phyloP scores from a whole-genome alignment of 1,284 basidiomycete genomes.

The Ceratobasidium theobromae region DNA sequence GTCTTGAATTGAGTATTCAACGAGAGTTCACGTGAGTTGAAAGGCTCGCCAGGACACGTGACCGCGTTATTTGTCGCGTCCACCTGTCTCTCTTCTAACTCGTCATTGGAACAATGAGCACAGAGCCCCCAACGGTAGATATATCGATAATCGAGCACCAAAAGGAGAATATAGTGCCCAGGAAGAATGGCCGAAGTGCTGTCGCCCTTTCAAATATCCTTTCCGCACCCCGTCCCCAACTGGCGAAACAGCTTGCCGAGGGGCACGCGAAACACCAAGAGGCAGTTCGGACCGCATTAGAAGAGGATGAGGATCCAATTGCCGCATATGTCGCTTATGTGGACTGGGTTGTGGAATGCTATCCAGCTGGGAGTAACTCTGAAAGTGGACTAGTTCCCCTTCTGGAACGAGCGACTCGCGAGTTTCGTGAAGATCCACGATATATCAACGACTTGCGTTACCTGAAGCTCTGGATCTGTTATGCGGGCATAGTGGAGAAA shows the following conservation, averaged over 20 bases:
- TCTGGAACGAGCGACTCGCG: conserved; percentile 72
- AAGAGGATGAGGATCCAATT: conserved; percentile 70
- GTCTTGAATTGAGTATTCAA: too few species aligned
- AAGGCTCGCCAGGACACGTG: conserved; percentile 2
- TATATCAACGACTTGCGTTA: conserved; percentile 89
- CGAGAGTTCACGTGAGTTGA: not conserved
- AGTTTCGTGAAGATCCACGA: conserved; percentile 74
- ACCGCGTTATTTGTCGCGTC: not conserved
- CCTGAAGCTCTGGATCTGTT: conserved; percentile 84
- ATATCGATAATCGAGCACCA: conserved; percentile 52
- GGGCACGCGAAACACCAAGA: conserved; percentile 47
- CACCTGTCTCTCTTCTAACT: not conserved
- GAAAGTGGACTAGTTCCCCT: conserved; percentile 70
- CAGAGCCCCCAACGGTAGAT: conserved; percentile 44
- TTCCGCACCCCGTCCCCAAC: conserved; percentile 43
- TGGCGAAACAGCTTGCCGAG: conserved; percentile 45
- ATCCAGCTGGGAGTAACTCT: conserved; percentile 59
- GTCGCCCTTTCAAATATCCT: conserved; percentile 52
- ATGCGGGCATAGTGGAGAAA: conserved; percentile 64
- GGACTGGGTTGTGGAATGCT: conserved; percentile 66
- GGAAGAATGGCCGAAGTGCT: conserved; percentile 55
- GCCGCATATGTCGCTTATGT: conserved; percentile 64
- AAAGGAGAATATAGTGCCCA: conserved; percentile 61
- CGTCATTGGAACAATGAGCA: conserved; percentile 1
- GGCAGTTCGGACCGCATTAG: conserved; percentile 43